Evolutionary conservation across 768 basidiomycete species (phyloP).

Genomic region (Hemileccinum rubropunctum): DNA sequence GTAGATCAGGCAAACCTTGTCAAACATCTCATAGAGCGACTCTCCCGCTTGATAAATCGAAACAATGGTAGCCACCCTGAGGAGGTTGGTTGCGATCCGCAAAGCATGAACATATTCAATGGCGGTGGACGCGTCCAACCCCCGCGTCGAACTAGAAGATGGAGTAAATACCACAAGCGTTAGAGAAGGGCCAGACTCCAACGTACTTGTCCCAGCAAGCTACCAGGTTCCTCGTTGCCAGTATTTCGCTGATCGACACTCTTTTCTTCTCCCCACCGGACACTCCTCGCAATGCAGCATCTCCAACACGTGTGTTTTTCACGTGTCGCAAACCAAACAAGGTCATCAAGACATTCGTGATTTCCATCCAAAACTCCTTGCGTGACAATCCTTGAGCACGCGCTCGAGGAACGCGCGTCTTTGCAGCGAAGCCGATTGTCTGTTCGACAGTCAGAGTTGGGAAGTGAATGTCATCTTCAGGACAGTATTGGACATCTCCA

Average conservation of each 20-base stretch:
- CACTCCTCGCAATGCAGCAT: conserved; percentile 72
- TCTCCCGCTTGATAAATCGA: conserved; percentile 87
- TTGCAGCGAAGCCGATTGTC: conserved; percentile 68
- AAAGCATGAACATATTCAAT: conserved; percentile 71
- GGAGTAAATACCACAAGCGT: conserved; percentile 45
- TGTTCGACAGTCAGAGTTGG: conserved; percentile 67
- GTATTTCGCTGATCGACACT: conserved; percentile 71
- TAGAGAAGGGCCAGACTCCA: conserved; percentile 24
- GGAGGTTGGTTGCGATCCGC: conserved; percentile 61
- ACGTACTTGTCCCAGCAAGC: conserved; percentile 72
- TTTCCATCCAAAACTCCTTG: conserved; percentile 14
- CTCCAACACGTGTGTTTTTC: conserved; percentile 72
- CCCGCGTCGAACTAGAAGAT: conserved; percentile 55
- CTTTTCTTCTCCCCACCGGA: conserved; percentile 82
- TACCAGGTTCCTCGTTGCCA: conserved; percentile 70
- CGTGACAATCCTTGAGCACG: conserved; percentile 46
- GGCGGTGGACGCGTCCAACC: conserved; percentile 68
- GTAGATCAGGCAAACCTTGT: conserved; percentile 67
- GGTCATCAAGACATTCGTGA: conserved; percentile 51
- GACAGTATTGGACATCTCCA: conserved; percentile 79
- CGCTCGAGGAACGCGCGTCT: conserved; percentile 61
- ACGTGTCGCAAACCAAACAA: conserved; percentile 79
- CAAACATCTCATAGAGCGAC: conserved; percentile 59
- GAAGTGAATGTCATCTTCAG: conserved; percentile 25
- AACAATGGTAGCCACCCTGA: conserved; percentile 59